Base-by-base conservation (phyloP, 164 flowering plant species). In the Protea cynaroides region DNA sequence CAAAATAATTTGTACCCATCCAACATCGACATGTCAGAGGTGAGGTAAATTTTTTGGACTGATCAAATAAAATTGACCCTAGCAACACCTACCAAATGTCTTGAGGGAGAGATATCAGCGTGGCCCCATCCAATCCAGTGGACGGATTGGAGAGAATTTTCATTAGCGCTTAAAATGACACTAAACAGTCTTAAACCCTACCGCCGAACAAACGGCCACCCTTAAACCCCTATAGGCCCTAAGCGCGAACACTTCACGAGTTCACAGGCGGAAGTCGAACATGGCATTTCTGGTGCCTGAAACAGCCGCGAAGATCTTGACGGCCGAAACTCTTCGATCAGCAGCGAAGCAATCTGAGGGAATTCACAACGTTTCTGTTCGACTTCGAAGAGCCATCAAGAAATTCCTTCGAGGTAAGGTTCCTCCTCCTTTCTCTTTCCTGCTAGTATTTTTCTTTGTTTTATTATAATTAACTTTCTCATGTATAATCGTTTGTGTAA, bases 321-420 rank as follows among this genome's bases (percentile, higher is more conserved):
- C 92, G 14, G 74, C 86, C 4, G 97, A 94, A 68, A 74, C 84
- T 25, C 82, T 91, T 49, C 79, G 83, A 19, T 66, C 86, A 12
- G 95, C 95, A 8, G 90, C 93, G 51, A 91, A 85, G 66, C 96
- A 87, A 61, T 91, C 99, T 3, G 60, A 71, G 13, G 47, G 84
- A 15, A 79, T 88, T 71, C 82, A 73, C 58, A 61, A 81, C 43
- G 82, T 89, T 59, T 87, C 97, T 49, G 75, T 86, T 58, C 86
- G 90, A 44, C 96, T 94, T 64, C 92, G 96, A 60, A 73, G 95
- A 47, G 96, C 99, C 71, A 89, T 94, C 72, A 82, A 84, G 50
- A 77, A 72, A 43, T 91, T 66, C 78, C 71, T 94, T 69, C 75
- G 76, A 77, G 98, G 98, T 87, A 29, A 29, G 34, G 34, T 29